Conservation (phyloP, 768 basidiomycete species). For the Russula vinacea region DNA sequence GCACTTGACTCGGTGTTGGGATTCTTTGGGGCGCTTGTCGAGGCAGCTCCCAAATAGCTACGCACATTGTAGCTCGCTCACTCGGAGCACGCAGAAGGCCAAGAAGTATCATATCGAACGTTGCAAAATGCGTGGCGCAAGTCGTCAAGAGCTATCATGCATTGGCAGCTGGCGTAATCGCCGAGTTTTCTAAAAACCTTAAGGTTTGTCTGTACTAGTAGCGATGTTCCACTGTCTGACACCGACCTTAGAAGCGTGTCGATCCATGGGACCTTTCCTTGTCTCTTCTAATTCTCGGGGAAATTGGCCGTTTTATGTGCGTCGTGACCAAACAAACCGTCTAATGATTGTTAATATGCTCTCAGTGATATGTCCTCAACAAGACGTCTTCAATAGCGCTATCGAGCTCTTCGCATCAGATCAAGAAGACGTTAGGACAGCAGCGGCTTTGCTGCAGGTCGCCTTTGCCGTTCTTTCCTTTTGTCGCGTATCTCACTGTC, state of each 20-base stretch:
- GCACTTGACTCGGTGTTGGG: slow-evolving; percentile 77
- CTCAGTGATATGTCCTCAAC: slow-evolving; percentile 85
- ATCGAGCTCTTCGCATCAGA: slow-evolving; percentile 73
- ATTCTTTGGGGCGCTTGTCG: slow-evolving; percentile 81
- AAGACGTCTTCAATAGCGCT: slow-evolving; percentile 70
- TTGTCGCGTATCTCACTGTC: not conserved
- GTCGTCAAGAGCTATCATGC: slow-evolving; percentile 68
- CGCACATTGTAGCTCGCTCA: slow-evolving; percentile 78
- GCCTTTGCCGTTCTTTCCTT: slow-evolving; percentile 29
- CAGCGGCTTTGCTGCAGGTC: slow-evolving; percentile 94
- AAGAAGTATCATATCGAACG: slow-evolving; percentile 62
- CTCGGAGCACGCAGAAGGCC: slow-evolving; percentile 60
- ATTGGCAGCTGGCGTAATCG: slow-evolving; percentile 79
- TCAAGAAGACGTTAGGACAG: slow-evolving; percentile 82
- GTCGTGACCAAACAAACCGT: slow-evolving; percentile 32
- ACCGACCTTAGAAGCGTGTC: slow-evolving; percentile 18
- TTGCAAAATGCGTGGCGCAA: slow-evolving; percentile 81
- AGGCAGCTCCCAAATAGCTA: slow-evolving; percentile 76
- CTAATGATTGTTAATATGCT: not conserved
- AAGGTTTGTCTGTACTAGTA: slow-evolving; percentile 48
- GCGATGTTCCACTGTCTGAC: not conserved
- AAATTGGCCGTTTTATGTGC: slow-evolving; percentile 88
- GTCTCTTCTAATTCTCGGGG: slow-evolving; percentile 85
- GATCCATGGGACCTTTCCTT: slow-evolving; percentile 69
- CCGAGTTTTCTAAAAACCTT: slow-evolving; percentile 79